Evolutionary conservation across 225 moss, liverwort and hornwort genomes (phyloP), one percentile per base, ranked within the genome.

Genomic region (Marchantia paleacea): DNA sequence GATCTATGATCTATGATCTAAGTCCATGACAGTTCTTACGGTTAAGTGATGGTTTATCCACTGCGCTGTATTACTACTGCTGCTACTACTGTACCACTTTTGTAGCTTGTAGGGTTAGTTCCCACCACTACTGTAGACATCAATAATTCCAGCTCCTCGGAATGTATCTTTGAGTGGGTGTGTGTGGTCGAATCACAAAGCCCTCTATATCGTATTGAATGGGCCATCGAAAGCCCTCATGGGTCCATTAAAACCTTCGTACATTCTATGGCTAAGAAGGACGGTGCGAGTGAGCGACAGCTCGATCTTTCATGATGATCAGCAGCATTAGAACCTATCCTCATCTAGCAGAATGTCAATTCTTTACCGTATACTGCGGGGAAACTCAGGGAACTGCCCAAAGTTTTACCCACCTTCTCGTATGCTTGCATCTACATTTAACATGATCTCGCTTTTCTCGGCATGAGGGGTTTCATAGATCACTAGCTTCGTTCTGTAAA

Each of bases 221-320:
- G 73, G 50, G 12, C 52, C 54, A 73, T 54, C 73, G 28, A 73
- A 54, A n/a, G 73, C 73, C 68, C 53, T 73, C 10, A 26, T 73
- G 48, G 69, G 8, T 70, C 39, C 47, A 31, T 70, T 10, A 14
- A 73, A 73, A 54, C 24, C 24, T 26, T 54, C 73, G 52, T 73
- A 73, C 73, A 54, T 13, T 53, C 14, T 54, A 54, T 22, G 22
- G 71, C 48, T 50, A 10, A 28, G 0, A 52, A 24, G 73, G 52
- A 73, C 73, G 54, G 53, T 26, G 53, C 26, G 71, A 73, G 53
- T 53, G 73, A 53, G 25, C 50, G 25, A 52, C 73, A 73, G 73
- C 25, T 73, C 52, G 26, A 53, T 54, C 26, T 52, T 28, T 15
- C 73, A 54, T 73, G 53, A 54, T 53, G n/a, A 53, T 53, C 52